phyloP scores from a whole-genome alignment of 2,329 filamentous ascomycete genomes.

The Leptodontidium sp. region DNA sequence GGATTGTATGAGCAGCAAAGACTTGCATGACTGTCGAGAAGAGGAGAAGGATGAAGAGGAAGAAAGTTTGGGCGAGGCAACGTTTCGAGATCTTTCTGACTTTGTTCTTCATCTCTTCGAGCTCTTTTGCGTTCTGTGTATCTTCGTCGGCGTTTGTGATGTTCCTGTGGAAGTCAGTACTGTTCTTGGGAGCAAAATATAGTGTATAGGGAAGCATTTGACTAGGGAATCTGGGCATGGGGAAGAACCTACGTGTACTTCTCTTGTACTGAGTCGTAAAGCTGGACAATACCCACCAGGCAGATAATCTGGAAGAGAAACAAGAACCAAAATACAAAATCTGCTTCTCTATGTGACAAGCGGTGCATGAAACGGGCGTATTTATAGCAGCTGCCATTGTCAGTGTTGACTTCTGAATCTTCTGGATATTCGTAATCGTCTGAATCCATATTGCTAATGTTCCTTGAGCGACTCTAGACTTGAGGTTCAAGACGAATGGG shows the following conservation, averaged over 20 bases:
- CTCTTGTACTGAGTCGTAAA: constrained; percentile 9
- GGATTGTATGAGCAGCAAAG: constrained; percentile 10
- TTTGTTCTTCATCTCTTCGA: not conserved
- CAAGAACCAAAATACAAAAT: constrained; percentile 53
- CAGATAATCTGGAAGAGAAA: constrained; percentile 54
- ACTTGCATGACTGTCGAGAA: constrained; percentile 12
- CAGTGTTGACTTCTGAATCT: not conserved
- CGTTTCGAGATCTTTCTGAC: not conserved
- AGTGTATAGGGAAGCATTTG: no score
- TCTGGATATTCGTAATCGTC: not conserved
- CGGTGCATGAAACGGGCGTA: constrained; percentile 54
- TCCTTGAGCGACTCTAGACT: not conserved
- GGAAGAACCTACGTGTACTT: not conserved
- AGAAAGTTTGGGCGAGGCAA: not conserved
- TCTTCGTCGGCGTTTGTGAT: not conserved
- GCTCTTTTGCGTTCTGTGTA: not conserved
- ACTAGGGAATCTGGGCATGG: not conserved
- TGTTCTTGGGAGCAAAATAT: not conserved
- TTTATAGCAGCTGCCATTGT: constrained; percentile 44
- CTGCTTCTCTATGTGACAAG: constrained; percentile 52
- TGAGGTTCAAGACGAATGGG: no score
- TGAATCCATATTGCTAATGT: not conserved
- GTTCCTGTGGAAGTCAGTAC: constrained; percentile 1
- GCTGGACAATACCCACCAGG: constrained; percentile 49
- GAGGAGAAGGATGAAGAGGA: constrained; percentile 8